Evolutionary conservation across 139 green algal genomes (phyloP).

Genomic region (Chloropicon primus): DNA sequence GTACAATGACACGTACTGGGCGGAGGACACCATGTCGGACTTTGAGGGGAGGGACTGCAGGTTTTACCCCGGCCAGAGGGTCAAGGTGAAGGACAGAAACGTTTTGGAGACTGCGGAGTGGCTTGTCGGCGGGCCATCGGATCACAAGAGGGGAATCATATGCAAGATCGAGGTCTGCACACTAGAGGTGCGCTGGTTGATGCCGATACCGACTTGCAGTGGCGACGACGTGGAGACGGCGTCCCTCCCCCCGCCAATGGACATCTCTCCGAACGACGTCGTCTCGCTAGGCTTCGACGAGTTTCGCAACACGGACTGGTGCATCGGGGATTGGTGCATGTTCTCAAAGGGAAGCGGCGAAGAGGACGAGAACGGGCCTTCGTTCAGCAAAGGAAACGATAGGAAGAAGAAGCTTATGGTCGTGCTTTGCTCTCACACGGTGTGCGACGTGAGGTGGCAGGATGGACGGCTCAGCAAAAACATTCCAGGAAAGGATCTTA

Average conservation of each 20-base stretch:
- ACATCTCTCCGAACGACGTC: background rate
- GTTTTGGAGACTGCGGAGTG: background rate
- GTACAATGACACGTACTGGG: background rate
- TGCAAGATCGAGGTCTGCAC: background rate
- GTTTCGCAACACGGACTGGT: background rate
- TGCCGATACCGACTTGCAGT: background rate
- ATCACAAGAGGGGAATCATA: background rate
- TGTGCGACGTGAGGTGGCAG: conserved; percentile 27
- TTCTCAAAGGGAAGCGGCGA: background rate
- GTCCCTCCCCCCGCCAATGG: background rate
- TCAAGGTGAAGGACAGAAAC: background rate
- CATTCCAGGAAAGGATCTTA: conserved; percentile 7
- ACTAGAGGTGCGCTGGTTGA: background rate
- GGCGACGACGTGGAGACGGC: background rate
- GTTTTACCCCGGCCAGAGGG: background rate
- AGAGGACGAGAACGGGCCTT: background rate
- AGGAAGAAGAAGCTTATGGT: background rate
- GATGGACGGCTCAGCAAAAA: conserved; percentile 9
- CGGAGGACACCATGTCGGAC: background rate
- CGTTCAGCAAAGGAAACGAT: no score
- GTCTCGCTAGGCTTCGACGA: background rate
- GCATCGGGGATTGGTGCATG: background rate
- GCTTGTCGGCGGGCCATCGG: background rate
- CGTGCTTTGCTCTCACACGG: background rate
- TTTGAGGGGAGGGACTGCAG: background rate